Base-by-base conservation (phyloP, 208 protist species). In the Leptomonas pyrrhocoris region DNA sequence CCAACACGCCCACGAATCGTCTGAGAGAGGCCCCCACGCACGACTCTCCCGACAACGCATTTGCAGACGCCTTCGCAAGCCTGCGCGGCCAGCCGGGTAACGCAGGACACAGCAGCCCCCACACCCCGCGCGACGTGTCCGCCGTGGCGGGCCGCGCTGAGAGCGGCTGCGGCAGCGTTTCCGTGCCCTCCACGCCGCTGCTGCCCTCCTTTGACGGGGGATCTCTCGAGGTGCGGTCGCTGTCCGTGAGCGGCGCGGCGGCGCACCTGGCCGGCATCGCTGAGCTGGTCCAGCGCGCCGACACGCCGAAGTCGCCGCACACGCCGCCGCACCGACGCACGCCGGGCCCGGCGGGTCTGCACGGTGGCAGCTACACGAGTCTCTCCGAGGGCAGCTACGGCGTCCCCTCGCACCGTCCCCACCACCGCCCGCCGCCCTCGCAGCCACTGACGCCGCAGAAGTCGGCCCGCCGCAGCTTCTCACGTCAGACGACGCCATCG, bases 401-500 rank as follows among this genome's bases (percentile, higher is more conserved):
- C 5, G 36, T 57, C 43, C 64, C 60, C 7, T 42, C 54, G 49
- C 63, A 42, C 31, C 74, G 51, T 27, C 68, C 63, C 48, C 58
- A 38, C 42, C 69, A 74, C 11, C 76, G 54, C 15, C 68, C 62
- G 31, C 57, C 73, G 51, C 62, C 45, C 54, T 68, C 74, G 30
- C 60, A 68, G 48, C 65, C 68, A 34, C 53, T 48, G 49, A 88
- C 85, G 9, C 85, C 85, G 38, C 85, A 84, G 55, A 88, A 86
- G 57, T 84, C 81, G 0, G 36, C 74, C 1, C 63, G 68, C 19
- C 77, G 77, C 12, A 64, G 56, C 40, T 45, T 67, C 23, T 72
- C 62, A 5, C 68, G 54, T 19, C 69, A 75, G 54, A 75, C 69
- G 9, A 75, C 69, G 31, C 69, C 69, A 25, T 75, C 61, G 34